Percentiles rank a stretch among this genome's conserved stretches.
Conservation (phyloP, 495 filamentous ascomycete genomes). For the Aspergillus avenaceus region DNA sequence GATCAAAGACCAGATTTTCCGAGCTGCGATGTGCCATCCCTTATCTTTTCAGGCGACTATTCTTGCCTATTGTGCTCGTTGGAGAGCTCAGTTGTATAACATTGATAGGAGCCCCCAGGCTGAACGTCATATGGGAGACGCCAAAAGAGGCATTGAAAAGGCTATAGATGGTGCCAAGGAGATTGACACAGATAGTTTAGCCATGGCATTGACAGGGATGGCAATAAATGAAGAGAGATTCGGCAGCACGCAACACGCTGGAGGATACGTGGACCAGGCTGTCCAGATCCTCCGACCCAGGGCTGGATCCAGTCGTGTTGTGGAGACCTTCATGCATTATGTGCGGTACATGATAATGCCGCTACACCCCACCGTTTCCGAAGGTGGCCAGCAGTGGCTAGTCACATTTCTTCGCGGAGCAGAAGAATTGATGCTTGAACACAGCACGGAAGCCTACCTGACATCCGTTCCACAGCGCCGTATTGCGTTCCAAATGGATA, state of each 20-base stretch:
- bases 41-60: conserved; percentile 36
- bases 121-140: conserved; percentile 21
- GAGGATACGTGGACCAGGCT: conserved; percentile 28
- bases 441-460: conserved; percentile 26
- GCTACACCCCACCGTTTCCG: background rate
- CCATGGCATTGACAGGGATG: conserved; percentile 35
- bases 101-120: conserved; percentile 19
- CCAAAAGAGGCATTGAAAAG: conserved; percentile 23
- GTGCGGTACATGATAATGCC: conserved; percentile 32
- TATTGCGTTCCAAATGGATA: conserved; percentile 35
- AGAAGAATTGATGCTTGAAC: conserved; percentile 31
- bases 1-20: conserved; percentile 36
- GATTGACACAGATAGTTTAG: conserved; percentile 26
- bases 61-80: conserved; percentile 38
- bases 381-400: conserved; percentile 26
- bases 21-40: conserved; percentile 32
- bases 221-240: conserved; percentile 43
- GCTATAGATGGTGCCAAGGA: conserved; percentile 13
- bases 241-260: conserved; percentile 26
- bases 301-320: conserved; percentile 18
- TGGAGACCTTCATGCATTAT: conserved; percentile 37
- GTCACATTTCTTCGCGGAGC: conserved; percentile 37
- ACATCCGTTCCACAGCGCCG: conserved; percentile 25
- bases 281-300: conserved; percentile 29
- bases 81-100: conserved; percentile 27